Percentiles rank a stretch among this genome's conserved stretches.
Conservation (phyloP, 2,329 filamentous ascomycete species). For the Uncinocarpus reesii region DNA sequence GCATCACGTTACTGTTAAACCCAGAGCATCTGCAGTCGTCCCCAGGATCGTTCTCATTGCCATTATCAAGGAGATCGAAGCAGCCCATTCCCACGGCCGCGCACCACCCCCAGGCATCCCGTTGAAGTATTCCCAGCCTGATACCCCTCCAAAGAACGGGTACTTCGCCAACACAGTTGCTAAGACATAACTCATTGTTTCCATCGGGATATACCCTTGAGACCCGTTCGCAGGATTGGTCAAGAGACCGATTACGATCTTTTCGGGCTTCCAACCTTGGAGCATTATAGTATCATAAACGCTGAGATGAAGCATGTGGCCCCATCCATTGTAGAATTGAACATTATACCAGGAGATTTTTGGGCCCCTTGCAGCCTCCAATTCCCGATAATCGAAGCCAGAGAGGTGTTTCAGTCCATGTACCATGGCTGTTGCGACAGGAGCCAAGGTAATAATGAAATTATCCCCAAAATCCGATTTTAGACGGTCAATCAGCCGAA, state of each 20-base stretch:
- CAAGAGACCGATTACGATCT: conserved; percentile 69
- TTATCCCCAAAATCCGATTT: conserved; percentile 40
- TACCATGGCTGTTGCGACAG: conserved; percentile 66
- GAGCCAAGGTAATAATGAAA: conserved; percentile 73
- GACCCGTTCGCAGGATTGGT: conserved; percentile 66
- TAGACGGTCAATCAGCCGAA: conserved; percentile 57
- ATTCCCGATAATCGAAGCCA: conserved; percentile 67
- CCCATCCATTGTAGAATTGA: conserved; percentile 91
- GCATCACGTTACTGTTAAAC: background rate
- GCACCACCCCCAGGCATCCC: conserved; percentile 53
- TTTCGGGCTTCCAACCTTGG: conserved; percentile 59
- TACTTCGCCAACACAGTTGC: conserved; percentile 50
- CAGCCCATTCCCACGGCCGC: conserved; percentile 69
- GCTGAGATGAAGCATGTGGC: conserved; percentile 47
- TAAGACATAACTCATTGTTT: conserved; percentile 48
- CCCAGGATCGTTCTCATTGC: conserved; percentile 26
- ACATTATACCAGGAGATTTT: conserved; percentile 78
- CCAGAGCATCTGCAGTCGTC: background rate
- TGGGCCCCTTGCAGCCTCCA: conserved; percentile 56
- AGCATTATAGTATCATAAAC: conserved; percentile 36
- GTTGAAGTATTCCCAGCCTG: conserved; percentile 96
- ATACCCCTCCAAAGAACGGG: conserved; percentile 69
- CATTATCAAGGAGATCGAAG: conserved; percentile 49
- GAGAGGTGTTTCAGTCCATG: conserved; percentile 52
- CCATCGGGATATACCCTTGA: conserved; percentile 52